phyloP scores from a whole-genome alignment of 805 yeast genomes.

The Candida berthetii region DNA sequence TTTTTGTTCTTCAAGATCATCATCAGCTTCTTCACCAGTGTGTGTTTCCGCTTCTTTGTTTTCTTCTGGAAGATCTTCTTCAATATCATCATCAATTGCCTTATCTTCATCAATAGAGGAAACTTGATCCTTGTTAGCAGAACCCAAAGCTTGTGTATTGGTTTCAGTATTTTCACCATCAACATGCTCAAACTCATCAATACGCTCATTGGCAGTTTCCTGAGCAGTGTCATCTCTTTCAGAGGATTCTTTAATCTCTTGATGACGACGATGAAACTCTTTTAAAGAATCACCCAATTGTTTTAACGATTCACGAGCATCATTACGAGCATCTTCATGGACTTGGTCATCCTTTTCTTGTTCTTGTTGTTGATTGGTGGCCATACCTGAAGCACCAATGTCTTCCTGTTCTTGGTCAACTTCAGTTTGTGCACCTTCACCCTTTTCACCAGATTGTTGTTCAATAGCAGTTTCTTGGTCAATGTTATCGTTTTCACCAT shows the following conservation, averaged over 20 bases:
- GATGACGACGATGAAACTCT: constrained; percentile 85
- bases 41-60: constrained; percentile 27
- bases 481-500: constrained; percentile 37
- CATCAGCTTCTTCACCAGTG: constrained; percentile 18
- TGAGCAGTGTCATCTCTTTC: constrained; percentile 41
- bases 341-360: constrained; percentile 32
- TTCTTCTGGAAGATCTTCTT: constrained; percentile 26
- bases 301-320: constrained; percentile 71
- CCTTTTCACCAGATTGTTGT: constrained; percentile 53
- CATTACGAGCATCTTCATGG: constrained; percentile 52
- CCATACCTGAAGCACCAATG: constrained; percentile 61
- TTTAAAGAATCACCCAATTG: constrained; percentile 89
- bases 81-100: constrained; percentile 72
- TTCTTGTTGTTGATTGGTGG: constrained; percentile 35
- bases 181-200: constrained; percentile 82
- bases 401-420: constrained; percentile 56
- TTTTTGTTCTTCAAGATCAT: constrained; percentile 20
- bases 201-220: constrained; percentile 55
- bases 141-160: constrained; percentile 91
- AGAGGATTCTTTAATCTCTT: constrained; percentile 73
- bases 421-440: constrained; percentile 55
- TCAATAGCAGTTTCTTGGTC: constrained; percentile 55
- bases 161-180: constrained; percentile 72
- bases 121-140: constrained; percentile 74
- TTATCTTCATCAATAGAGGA: constrained; percentile 73